A percentile compares a stretch with the other conserved stretches of the same genome.
Conservation (phyloP, 2,329 filamentous ascomycete species). For the Dactylonectria macrodidyma region DNA sequence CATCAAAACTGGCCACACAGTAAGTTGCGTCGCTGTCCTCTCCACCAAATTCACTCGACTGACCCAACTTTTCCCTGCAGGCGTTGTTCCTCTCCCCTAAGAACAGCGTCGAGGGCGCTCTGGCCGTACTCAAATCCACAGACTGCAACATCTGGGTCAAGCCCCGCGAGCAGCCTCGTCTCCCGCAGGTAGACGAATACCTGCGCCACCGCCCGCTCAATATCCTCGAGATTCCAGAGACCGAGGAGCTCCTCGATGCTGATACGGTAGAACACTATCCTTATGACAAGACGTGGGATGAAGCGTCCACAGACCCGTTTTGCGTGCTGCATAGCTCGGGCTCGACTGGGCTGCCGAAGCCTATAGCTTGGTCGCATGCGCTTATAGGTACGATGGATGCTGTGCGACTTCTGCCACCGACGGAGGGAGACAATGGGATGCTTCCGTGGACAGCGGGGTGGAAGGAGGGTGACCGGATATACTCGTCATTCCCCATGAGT, state of each 20-base stretch:
- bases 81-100: constrained; percentile 53
- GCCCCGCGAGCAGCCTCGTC: constrained; percentile 34
- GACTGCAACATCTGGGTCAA: constrained; percentile 52
- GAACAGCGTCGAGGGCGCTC: constrained; percentile 52
- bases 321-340: constrained; percentile 8
- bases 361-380: constrained; percentile 47
- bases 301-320: background rate
- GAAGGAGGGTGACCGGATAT: constrained; percentile 50
- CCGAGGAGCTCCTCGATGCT: constrained; percentile 48
- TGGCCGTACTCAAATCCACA: constrained; percentile 51
- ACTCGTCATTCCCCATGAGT: constrained; percentile 56
- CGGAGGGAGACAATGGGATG: constrained; percentile 48
- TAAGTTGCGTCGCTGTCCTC: constrained; percentile 25
- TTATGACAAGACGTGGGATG: constrained; percentile 1
- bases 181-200: constrained; percentile 42
- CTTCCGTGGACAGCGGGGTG: constrained; percentile 49
- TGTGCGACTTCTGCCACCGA: constrained; percentile 51
- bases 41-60: no score
- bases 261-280: constrained; percentile 37
- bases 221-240: constrained; percentile 46
- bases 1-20: constrained; percentile 53
- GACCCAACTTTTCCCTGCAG: constrained; percentile 32
- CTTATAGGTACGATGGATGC: constrained; percentile 37
- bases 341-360: constrained; percentile 1
- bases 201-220: constrained; percentile 45